These are phyloP conservation scores for Narthecium ossifragum DNA, from an alignment of 106 monocot genomes.

Conservation along the genomic window DNA sequence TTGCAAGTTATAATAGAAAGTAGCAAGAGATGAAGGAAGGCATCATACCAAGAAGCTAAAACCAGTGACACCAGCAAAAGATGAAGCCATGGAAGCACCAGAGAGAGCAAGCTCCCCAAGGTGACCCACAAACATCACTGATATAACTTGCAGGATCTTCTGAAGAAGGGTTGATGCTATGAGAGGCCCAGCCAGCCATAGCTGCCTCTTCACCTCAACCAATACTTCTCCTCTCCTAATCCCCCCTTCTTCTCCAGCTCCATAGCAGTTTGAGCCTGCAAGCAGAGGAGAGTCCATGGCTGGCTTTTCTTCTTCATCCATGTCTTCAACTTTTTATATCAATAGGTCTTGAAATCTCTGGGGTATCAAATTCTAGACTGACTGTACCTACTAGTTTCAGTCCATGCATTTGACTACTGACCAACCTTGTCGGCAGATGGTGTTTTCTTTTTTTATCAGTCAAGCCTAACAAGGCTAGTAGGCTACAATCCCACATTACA, in stretches of 20 bases:
- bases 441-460: too few species aligned
- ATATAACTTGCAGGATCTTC: slow-evolving; percentile 34
- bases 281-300: slow-evolving; percentile 15
- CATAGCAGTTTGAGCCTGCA: not conserved
- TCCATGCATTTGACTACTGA: too few species aligned
- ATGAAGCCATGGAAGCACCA: slow-evolving; percentile 54
- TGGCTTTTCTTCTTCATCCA: slow-evolving; percentile 8
- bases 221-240: not conserved
- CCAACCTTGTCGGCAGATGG: too few species aligned
- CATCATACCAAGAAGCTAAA: slow-evolving; percentile 42
- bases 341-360: too few species aligned
- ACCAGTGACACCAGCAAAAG: slow-evolving; percentile 46
- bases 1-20: not conserved
- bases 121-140: slow-evolving; percentile 45
- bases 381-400: too few species aligned
- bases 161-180: slow-evolving; percentile 39
- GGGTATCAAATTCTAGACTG: too few species aligned
- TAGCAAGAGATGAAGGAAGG: slow-evolving; percentile 1
- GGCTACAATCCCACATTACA: too few species aligned
- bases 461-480: too few species aligned
- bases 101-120: slow-evolving; percentile 37
- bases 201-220: slow-evolving; percentile 40
- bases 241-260: not conserved
- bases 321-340: too few species aligned
- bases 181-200: slow-evolving; percentile 37